Conservation (phyloP, 2,329 filamentous ascomycete genomes). For the Didymella pinodella region DNA sequence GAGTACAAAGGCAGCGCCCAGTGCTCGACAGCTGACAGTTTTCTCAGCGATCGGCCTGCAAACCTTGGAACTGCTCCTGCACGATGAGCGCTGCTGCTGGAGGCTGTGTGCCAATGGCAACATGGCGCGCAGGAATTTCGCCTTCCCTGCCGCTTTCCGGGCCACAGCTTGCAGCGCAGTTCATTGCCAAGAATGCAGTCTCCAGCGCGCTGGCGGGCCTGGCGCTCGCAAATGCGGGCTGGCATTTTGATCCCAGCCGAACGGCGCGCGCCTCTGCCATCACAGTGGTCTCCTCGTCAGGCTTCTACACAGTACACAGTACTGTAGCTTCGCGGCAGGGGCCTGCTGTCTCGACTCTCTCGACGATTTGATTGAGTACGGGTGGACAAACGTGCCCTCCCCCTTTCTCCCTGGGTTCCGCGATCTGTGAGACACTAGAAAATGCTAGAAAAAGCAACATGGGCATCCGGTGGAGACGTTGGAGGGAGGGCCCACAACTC, state of each 20-base stretch:
- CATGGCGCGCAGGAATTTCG: constrained; percentile 19
- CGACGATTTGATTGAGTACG: constrained; percentile 19
- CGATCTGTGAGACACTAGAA: constrained; percentile 23
- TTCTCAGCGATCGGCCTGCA: neutral
- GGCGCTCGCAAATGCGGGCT: constrained; percentile 16
- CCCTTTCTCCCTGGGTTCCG: constrained; percentile 21
- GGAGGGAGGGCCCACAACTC: constrained; percentile 25
- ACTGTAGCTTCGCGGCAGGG: constrained; percentile 18
- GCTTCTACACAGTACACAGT: neutral
- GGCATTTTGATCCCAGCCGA: constrained; percentile 13
- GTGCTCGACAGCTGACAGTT: neutral
- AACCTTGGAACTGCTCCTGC: constrained; percentile 6
- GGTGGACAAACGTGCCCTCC: constrained; percentile 15
- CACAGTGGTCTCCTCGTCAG: constrained; percentile 7
- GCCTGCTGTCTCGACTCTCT: constrained; percentile 29
- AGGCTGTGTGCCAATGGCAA: constrained; percentile 21
- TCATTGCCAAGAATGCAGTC: constrained; percentile 24
- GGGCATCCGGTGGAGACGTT: constrained; percentile 29
- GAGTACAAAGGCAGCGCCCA: constrained; percentile 1
- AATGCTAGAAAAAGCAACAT: constrained; percentile 27
- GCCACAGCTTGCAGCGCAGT: constrained; percentile 11
- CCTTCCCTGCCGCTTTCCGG: constrained; percentile 19
- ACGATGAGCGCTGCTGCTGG: constrained; percentile 15
- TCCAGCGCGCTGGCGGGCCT: constrained; percentile 23
- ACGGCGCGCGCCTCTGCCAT: constrained; percentile 19